Evolutionary conservation across 2,329 filamentous ascomycete species (phyloP), one percentile per base, ranked within the genome.

Genomic region (Ophiocordyceps camponoti-floridani): DNA sequence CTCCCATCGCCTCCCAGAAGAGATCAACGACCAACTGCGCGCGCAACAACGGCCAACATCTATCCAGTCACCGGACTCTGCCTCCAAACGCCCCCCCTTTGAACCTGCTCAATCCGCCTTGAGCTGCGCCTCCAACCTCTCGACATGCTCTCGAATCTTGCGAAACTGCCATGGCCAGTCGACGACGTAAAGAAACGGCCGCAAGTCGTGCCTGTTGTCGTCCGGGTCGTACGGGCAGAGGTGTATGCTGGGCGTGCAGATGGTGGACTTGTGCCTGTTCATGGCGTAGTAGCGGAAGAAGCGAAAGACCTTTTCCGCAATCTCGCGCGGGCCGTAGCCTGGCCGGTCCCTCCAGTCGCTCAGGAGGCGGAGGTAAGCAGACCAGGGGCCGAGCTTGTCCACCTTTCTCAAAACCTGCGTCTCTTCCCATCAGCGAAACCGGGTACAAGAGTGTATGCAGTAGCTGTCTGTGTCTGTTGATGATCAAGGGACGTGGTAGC

Each of bases 221-320:
- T 66, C 63, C 42, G 50, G 61, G 45, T 60, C 35, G 11, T 43
- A 41, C 7, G 38, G 30, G 16, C 41, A 57, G 8, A 61, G 47
- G 49, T 77, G 73, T 43, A 75, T 64, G 26, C 65, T 66, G 0
- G 75, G 75, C 1, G 75, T 79, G 43, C 77, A 58, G 9, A 73
- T 68, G 1, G 74, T 78, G 57, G 72, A 69, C 60, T 82, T 82
- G 56, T 82, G 77, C 10, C 78, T 61, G 53, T 82, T 82, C 50
- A 80, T 74, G 0, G 70, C 46, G 38, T 79, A 76, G 51, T 68
- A 72, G 27, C 56, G 55, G 51, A 59, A 67, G 53, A 68, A 68
- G 8, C 57, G 55, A 45, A 58, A 56, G 12, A 64, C 66, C 57
- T 65, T 70, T 50, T 63, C 56, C 41, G 64, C 56, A 58, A 70